These are phyloP conservation scores for Phytophthora pinifolia DNA, from an alignment of 352 stramenopile species.

Conservation along the genomic window DNA sequence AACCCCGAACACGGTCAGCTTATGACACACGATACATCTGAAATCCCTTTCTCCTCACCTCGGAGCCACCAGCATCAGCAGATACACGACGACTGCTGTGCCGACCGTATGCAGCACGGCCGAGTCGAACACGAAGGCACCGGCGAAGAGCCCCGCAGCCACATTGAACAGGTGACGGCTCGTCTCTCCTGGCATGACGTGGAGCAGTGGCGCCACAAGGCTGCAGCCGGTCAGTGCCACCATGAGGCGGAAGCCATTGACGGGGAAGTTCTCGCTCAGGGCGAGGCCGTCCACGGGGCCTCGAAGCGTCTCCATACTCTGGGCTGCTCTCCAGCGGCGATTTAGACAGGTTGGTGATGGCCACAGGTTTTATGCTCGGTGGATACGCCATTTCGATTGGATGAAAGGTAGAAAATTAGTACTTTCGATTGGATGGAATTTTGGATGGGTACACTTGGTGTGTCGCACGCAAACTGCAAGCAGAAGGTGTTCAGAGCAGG, in stretches of 20 bases:
- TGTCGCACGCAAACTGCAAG: slow-evolving; percentile 14
- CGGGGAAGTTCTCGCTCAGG: slow-evolving; percentile 67
- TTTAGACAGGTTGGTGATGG: too few species aligned
- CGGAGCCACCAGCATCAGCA: slow-evolving; percentile 64
- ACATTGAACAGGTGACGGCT: slow-evolving; percentile 77
- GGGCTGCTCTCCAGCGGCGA: slow-evolving; percentile 11
- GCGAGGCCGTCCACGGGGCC: slow-evolving; percentile 68
- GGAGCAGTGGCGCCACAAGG: slow-evolving; percentile 66
- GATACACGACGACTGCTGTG: slow-evolving; percentile 60
- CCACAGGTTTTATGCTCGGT: slow-evolving; percentile 23
- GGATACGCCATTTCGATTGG: slow-evolving; percentile 33
- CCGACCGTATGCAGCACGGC: slow-evolving; percentile 75
- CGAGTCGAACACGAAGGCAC: slow-evolving; percentile 80
- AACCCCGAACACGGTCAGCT: slow-evolving; percentile 3
- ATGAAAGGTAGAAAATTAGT: slow-evolving; percentile 13
- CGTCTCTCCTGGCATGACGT: slow-evolving; percentile 54
- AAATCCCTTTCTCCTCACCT: slow-evolving; percentile 32
- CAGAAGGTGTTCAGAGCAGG: slow-evolving; percentile 36
- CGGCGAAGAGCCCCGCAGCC: slow-evolving; percentile 53
- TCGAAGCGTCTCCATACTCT: slow-evolving; percentile 59
- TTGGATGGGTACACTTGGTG: slow-evolving; percentile 10
- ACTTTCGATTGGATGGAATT: too few species aligned
- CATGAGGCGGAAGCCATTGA: slow-evolving; percentile 80
- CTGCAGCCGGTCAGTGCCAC: slow-evolving; percentile 65
- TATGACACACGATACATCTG: slow-evolving; percentile 3